Evolutionary conservation across 2,329 filamentous ascomycete genomes (phyloP), one percentile per base, ranked within the genome.

Genomic region (Cladosporium sp.): DNA sequence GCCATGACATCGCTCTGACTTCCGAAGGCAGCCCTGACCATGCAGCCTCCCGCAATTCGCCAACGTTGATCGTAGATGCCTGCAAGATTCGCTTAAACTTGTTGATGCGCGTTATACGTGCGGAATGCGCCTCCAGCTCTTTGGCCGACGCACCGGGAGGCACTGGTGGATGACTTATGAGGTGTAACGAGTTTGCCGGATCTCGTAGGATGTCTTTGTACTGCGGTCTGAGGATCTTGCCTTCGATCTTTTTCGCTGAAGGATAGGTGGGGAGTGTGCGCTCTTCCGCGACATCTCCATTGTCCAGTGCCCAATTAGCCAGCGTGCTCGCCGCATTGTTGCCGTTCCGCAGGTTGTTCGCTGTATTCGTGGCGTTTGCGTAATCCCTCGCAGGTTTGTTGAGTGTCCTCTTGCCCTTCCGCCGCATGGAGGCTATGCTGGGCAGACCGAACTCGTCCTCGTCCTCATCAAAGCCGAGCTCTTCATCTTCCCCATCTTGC

Each of bases 1-100:
- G 91, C 93, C 93, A 98, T n/a, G 92, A 93, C 86, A 98, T 96
- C 46, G 93, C 89, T 52, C 95, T 88, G 14, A 98, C 90, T 73
- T 98, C 95, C 62, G 89, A 86, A 0, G 93, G 95, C 34, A 97
- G 81, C 10, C 93, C 93, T 49, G 91, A 93, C 93, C 95, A 98
- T 31, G 93, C 90, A 32, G 90, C 77, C 54, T 89, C 79, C 57
- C 93, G 82, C 19, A 98, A 77, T 49, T 97, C 92, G 14, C 86
- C 76, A 2, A 97, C 73, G 2, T 89, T 85, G 62, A 98, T 93
- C 1, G 88, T 90, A 38, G 89, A 95, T 18, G 92, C 83, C 72
- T 98, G 93, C 6, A 98, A 77, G 49, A 98, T 88, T 63, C 86
- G 87, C 71, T 98, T 98, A 74, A 98, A 98, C 68, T 97, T 97